These are phyloP conservation scores for Bolboschoenus planiculmis DNA, from an alignment of 176 grass and related monocot genomes.

Conservation along the genomic window DNA sequence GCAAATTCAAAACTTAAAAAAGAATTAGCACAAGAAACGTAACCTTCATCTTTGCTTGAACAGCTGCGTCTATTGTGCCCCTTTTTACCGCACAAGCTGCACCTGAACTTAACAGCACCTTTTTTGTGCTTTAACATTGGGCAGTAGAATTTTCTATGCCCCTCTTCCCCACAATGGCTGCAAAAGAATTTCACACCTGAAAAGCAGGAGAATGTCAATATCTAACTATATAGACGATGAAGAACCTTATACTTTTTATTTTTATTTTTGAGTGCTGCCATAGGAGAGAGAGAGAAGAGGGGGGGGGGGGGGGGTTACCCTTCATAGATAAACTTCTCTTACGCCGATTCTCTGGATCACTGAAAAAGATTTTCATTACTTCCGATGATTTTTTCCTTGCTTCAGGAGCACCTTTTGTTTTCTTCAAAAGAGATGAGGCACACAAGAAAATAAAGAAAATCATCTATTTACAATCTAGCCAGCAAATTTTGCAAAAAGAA, in stretches of 20 bases:
- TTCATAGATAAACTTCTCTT: slow-evolving; percentile 95
- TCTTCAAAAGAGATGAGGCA: slow-evolving; percentile 34
- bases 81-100: slow-evolving; percentile 62
- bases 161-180: slow-evolving; percentile 69
- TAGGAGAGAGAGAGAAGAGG: neutral
- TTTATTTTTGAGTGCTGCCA: neutral
- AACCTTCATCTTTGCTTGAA: slow-evolving; percentile 28
- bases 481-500: neutral
- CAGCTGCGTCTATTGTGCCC: slow-evolving; percentile 77
- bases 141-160: slow-evolving; percentile 75
- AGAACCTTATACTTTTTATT: neutral
- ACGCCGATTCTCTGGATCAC: slow-evolving; percentile 62
- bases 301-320: slow-evolving; percentile 26
- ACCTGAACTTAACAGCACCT: slow-evolving; percentile 40
- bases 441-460: neutral
- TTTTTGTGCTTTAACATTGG: slow-evolving; percentile 35
- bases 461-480: neutral
- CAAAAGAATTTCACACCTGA: slow-evolving; percentile 84
- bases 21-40: slow-evolving; percentile 1
- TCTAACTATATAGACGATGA: neutral
- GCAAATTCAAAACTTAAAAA: neutral
- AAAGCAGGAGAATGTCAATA: slow-evolving; percentile 10
- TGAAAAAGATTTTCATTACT: slow-evolving; percentile 60
- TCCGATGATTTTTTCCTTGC: slow-evolving; percentile 78
- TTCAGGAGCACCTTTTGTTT: slow-evolving; percentile 61